A percentile compares a stretch with the other conserved stretches of the same genome.
phyloP scores from a whole-genome alignment of 2,329 filamentous ascomycete species.

The Microcera coccophila region DNA sequence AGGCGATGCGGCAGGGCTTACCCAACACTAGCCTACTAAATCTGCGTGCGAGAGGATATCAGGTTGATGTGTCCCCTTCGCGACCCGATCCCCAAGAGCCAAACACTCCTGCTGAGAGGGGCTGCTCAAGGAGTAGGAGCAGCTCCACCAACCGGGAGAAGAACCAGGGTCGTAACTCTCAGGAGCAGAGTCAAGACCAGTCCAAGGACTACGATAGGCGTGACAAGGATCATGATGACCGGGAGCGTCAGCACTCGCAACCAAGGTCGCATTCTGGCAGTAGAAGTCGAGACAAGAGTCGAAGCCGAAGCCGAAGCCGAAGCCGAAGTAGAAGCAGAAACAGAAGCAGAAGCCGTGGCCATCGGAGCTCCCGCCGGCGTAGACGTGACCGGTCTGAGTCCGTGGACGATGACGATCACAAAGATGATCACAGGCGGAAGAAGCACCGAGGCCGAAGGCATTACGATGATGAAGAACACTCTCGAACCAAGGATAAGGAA shows the following conservation, averaged over 20 bases:
- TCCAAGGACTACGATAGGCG: slow-evolving; percentile 23
- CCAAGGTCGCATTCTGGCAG: slow-evolving; percentile 26
- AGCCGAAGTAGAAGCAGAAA: slow-evolving; percentile 12
- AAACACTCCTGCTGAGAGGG: slow-evolving; percentile 19
- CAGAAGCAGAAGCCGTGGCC: slow-evolving; percentile 41
- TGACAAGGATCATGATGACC: slow-evolving; percentile 21
- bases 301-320: slow-evolving; percentile 36
- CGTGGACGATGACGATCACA: slow-evolving; percentile 46
- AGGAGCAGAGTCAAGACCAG: slow-evolving; percentile 35
- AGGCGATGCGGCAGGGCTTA: slow-evolving; percentile 87
- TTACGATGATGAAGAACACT: slow-evolving; percentile 42
- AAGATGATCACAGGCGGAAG: slow-evolving; percentile 47
- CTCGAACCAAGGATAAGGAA: slow-evolving; percentile 29
- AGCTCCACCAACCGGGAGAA: slow-evolving; percentile 42
- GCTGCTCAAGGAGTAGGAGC: slow-evolving; percentile 48
- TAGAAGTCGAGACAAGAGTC: slow-evolving; percentile 29
- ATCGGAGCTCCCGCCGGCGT: slow-evolving; percentile 46
- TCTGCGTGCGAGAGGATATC: slow-evolving; percentile 52
- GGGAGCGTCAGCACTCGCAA: slow-evolving; percentile 28
- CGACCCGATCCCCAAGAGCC: slow-evolving; percentile 12
- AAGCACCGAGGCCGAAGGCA: slow-evolving; percentile 44
- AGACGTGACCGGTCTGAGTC: slow-evolving; percentile 55
- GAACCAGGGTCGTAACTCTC: slow-evolving; percentile 32
- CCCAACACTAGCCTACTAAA: slow-evolving; percentile 76
- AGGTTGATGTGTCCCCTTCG: slow-evolving; percentile 38